Percentiles rank a stretch among this genome's conserved stretches.
phyloP scores from a whole-genome alignment of 805 yeast genomes.

The Lipomyces lipofer region DNA sequence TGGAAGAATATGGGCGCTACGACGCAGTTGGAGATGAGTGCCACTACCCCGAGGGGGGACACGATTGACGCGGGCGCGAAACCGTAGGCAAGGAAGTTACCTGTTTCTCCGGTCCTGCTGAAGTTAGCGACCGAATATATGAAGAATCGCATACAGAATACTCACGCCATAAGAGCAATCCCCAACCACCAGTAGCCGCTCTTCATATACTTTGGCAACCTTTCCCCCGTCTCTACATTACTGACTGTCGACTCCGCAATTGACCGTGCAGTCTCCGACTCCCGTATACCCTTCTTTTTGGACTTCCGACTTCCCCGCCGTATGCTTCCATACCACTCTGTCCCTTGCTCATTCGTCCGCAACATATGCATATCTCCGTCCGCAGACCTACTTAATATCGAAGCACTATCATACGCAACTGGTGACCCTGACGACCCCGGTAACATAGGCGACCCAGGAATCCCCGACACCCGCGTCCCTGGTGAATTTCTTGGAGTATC shows the following conservation, averaged over 20 bases:
- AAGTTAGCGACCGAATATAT: neutral
- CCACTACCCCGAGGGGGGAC: slow-evolving; percentile 53
- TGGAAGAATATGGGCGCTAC: slow-evolving; percentile 52
- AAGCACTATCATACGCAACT: neutral
- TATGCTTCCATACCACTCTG: neutral
- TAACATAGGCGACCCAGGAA: neutral
- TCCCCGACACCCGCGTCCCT: no score
- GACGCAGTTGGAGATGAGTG: slow-evolving; percentile 49
- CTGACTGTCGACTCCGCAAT: slow-evolving; percentile 7
- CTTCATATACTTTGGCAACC: slow-evolving; percentile 24
- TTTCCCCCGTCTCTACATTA: neutral
- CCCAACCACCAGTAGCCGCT: slow-evolving; percentile 46
- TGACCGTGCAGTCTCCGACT: slow-evolving; percentile 7
- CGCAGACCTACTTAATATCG: neutral
- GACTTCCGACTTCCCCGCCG: neutral
- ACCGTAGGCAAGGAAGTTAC: slow-evolving; percentile 53
- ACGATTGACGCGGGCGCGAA: slow-evolving; percentile 51
- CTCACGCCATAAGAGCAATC: slow-evolving; percentile 43
- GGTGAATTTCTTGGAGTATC: no score
- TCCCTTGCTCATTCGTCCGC: slow-evolving; percentile 3
- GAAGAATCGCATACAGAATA: neutral
- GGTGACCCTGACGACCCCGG: neutral
- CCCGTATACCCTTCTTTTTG: neutral
- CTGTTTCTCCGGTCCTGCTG: slow-evolving; percentile 45
- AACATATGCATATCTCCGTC: neutral